Percentiles rank a stretch among this genome's conserved stretches.
Conservation (phyloP, 1,284 basidiomycete species). For the Pseudozyma hubeiensis region DNA sequence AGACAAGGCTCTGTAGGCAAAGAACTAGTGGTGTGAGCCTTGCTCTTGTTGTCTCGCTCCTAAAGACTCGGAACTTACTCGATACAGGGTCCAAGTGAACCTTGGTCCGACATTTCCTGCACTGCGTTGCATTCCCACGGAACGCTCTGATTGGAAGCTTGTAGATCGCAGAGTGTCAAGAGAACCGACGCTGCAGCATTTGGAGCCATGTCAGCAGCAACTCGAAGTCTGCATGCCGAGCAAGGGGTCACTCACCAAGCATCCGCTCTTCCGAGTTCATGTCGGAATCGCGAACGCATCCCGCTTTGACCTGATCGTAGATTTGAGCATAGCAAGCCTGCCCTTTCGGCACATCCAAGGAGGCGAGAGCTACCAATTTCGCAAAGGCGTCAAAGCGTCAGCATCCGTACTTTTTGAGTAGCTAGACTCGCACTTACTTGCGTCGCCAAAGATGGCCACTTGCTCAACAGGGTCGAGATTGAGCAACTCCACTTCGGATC, state of each 20-base stretch:
- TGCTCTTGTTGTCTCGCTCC: too few species aligned
- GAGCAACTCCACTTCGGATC: background rate
- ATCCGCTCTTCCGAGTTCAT: constrained; percentile 28
- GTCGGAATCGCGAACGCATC: constrained; percentile 14
- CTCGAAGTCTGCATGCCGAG: too few species aligned
- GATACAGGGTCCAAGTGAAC: constrained; percentile 12
- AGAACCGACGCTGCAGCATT: constrained; percentile 17
- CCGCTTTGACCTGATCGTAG: constrained; percentile 25
- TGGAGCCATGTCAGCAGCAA: background rate
- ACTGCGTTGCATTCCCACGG: constrained; percentile 22
- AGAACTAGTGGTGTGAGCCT: too few species aligned
- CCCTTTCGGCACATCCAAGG: background rate
- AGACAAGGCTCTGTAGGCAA: constrained; percentile 24
- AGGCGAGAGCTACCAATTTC: background rate
- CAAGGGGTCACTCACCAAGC: constrained; percentile 13
- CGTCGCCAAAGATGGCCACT: constrained; percentile 10
- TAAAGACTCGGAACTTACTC: constrained; percentile 12
- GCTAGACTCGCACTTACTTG: constrained; percentile 3
- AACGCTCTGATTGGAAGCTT: constrained; percentile 28
- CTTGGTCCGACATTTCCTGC: background rate
- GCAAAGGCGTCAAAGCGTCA: background rate
- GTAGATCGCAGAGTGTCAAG: constrained; percentile 35
- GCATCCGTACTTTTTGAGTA: background rate
- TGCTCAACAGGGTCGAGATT: constrained; percentile 8
- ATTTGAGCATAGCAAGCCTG: constrained; percentile 26